Conservation (phyloP, 768 basidiomycete genomes). For the Pisolithus marmoratus region DNA sequence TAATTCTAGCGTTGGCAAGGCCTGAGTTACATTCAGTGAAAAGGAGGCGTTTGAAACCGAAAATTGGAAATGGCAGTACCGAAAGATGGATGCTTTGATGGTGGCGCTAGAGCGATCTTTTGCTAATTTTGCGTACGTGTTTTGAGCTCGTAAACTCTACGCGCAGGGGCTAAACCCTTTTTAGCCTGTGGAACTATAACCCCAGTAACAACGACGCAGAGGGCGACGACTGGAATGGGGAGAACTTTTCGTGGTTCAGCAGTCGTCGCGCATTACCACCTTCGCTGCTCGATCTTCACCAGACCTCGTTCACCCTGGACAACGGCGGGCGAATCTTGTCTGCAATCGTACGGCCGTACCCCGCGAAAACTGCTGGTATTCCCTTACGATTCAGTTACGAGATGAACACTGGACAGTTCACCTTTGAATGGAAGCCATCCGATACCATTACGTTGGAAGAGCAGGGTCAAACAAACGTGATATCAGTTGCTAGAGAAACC, state of each 20-base stretch:
- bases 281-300: conserved; percentile 51
- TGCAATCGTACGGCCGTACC: conserved; percentile 83
- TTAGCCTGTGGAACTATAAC: conserved; percentile 93
- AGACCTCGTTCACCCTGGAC: conserved; percentile 67
- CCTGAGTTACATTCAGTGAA: conserved; percentile 37
- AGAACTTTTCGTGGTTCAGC: conserved; percentile 96
- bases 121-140: conserved; percentile 79
- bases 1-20: neutral
- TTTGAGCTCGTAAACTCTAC: neutral
- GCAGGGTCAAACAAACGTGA: neutral
- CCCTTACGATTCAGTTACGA: conserved; percentile 74
- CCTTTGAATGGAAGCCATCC: conserved; percentile 53
- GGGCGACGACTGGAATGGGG: conserved; percentile 93
- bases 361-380: conserved; percentile 84
- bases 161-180: neutral
- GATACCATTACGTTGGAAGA: conserved; percentile 22
- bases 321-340: conserved; percentile 75
- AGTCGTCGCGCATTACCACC: conserved; percentile 50
- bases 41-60: conserved; percentile 66
- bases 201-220: conserved; percentile 70
- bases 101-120: conserved; percentile 72
- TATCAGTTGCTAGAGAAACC: conserved; percentile 49
- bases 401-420: conserved; percentile 63
- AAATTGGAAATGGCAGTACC: conserved; percentile 74
- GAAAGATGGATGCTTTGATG: conserved; percentile 95